These are phyloP conservation scores for Coelastrella sp. DNA, from an alignment of 139 green algal species.

Conservation along the genomic window DNA sequence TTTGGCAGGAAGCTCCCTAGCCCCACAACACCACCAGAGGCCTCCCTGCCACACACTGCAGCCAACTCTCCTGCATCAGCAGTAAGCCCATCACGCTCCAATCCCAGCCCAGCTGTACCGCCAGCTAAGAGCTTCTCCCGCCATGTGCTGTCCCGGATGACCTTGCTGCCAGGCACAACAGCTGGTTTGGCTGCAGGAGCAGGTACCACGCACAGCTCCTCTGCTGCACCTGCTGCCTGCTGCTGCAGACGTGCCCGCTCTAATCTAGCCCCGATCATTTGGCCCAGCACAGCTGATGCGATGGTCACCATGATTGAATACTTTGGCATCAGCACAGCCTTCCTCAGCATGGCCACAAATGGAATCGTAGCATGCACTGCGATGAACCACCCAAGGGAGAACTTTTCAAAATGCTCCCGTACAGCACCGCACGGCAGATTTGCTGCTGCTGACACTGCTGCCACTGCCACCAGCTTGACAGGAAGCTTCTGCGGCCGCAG, in stretches of 20 bases:
- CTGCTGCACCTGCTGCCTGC: not conserved
- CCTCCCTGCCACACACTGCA: not conserved
- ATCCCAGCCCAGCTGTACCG: conserved; percentile 2
- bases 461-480: conserved; percentile 62
- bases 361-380: conserved; percentile 91
- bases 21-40: not conserved
- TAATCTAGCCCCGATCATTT: conserved; percentile 67
- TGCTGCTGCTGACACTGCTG: conserved; percentile 49
- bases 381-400: conserved; percentile 86
- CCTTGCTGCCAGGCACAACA: not conserved
- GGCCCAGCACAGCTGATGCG: conserved; percentile 72
- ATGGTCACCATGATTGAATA: conserved; percentile 86
- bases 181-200: not conserved
- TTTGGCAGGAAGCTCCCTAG: conserved; percentile 27
- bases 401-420: conserved; percentile 88
- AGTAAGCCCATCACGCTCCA: not conserved
- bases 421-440: conserved; percentile 84
- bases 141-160: not conserved
- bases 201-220: not conserved
- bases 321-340: conserved; percentile 89
- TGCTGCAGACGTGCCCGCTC: conserved; percentile 66
- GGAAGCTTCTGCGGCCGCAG: conserved; percentile 75
- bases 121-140: conserved; percentile 20
- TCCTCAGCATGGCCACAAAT: conserved; percentile 89
- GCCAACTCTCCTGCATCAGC: not conserved